phyloP scores from a whole-genome alignment of 169 alveolate species.

The Plasmodium adleri region DNA sequence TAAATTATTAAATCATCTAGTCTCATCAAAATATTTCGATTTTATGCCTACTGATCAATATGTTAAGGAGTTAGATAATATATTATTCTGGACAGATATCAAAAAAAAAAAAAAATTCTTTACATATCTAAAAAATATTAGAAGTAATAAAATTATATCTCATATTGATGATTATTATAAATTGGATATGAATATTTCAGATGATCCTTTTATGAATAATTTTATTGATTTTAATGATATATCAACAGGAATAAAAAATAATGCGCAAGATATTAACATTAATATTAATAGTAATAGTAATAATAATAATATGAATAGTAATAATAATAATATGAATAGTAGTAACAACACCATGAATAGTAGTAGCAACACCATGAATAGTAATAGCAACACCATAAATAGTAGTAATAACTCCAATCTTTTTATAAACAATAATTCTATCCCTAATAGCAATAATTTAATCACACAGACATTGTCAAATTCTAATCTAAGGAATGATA shows the following conservation, averaged over 20 bases:
- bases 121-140: slow-evolving; percentile 28
- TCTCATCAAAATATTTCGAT: slow-evolving; percentile 45
- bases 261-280: no score
- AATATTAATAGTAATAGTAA: no score
- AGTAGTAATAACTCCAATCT: no score
- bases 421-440: no score
- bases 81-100: slow-evolving; percentile 12
- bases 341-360: no score
- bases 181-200: slow-evolving; percentile 32
- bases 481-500: no score
- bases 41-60: slow-evolving; percentile 39
- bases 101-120: slow-evolving; percentile 52
- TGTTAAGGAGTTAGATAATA: slow-evolving; percentile 72
- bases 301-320: no score
- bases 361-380: no score
- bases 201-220: slow-evolving; percentile 4
- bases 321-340: no score
- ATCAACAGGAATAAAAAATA: not conserved
- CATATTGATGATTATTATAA: slow-evolving; percentile 68
- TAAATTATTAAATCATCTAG: slow-evolving; percentile 53
- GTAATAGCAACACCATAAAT: no score
- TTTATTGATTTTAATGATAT: not conserved
- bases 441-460: no score
- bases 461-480: no score
- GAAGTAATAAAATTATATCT: slow-evolving; percentile 50